Conservation (phyloP, 208 protist genomes). For the Trypanosoma boissoni region DNA sequence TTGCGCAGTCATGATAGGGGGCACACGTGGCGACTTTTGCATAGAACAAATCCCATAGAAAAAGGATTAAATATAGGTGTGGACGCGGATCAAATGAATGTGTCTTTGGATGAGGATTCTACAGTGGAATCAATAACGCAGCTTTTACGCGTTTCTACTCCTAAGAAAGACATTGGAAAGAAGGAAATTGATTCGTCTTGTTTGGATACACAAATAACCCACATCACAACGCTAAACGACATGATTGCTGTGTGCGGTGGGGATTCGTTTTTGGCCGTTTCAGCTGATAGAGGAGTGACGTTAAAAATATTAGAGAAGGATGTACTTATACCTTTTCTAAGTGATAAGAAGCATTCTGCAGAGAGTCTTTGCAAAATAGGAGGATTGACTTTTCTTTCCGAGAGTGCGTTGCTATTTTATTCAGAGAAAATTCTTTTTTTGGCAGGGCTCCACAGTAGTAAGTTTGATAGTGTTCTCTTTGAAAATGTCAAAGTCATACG, state of each 20-base stretch:
- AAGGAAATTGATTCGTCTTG: neutral
- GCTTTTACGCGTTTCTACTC: neutral
- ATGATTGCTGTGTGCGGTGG: slow-evolving; percentile 50
- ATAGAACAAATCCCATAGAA: neutral
- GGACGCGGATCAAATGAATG: too few relatives aligned
- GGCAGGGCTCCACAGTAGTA: neutral
- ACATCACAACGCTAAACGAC: slow-evolving; percentile 31
- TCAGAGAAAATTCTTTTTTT: slow-evolving; percentile 20
- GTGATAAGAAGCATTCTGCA: neutral
- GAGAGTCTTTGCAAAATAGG: slow-evolving; percentile 3
- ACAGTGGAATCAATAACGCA: slow-evolving; percentile 14
- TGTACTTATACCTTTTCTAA: slow-evolving; percentile 8
- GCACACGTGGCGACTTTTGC: slow-evolving; percentile 38
- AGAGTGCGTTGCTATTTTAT: slow-evolving; percentile 16
- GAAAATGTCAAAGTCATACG: slow-evolving; percentile 8
- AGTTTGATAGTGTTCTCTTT: slow-evolving; percentile 9
- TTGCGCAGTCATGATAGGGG: slow-evolving; percentile 69
- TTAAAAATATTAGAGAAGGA: slow-evolving; percentile 31
- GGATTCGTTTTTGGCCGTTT: slow-evolving; percentile 54
- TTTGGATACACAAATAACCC: slow-evolving; percentile 9
- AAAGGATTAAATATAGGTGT: neutral
- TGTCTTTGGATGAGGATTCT: neutral
- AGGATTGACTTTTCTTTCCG: slow-evolving; percentile 24
- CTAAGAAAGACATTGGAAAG: neutral
- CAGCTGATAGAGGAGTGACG: slow-evolving; percentile 57